Evolutionary conservation across 139 green algal genomes (phyloP), one percentile per base, ranked within the genome.

Genomic region (Auxenochlorella pyrenoidosa): DNA sequence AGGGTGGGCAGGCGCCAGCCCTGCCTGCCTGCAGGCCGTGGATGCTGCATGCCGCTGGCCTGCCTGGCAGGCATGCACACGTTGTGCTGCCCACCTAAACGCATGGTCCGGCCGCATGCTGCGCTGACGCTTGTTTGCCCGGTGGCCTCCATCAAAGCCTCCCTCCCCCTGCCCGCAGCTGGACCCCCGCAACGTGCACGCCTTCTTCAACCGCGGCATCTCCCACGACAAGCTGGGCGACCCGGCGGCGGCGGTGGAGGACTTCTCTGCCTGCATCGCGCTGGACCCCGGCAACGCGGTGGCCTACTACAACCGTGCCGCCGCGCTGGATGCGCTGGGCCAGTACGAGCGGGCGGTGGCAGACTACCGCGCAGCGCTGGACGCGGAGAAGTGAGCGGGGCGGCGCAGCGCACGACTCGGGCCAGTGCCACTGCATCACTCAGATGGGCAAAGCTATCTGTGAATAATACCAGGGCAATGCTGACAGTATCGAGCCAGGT

Each of bases 221-320:
- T 91, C 83, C 16, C 90, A 91, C 66, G 93, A 96, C 86, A 95
- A 95, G 89, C 80, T 92, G 44, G 91, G 92, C 12, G 47, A 86
- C 28, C 94, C 88, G 87, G 83, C 91, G 54, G 59, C 87, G 38
- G 92, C 93, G 13, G 78, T 95, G 26, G 58, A 66, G 38, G 93
- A 96, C 83, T 96, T 95, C 89, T 91, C 87, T n/a, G 51, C 72
- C 15, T 91, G 93, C 4, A 86, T 95, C 32, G 30, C 83, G 26
- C 85, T 94, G 66, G 93, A 95, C 59, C 91, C 93, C 0, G 79
- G 40, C 75, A 95, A 95, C 70, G 89, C 90, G 21, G 93, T 92
- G 80, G 92, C 92, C 2, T 94, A 90, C 79, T 94, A 92, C 86
- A 94, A 92, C 89, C 76, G 92, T n/a, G 91, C 90, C 12, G 87